Evolutionary conservation across 2,329 filamentous ascomycete species (phyloP).

Genomic region (Epichloe gansuensis): DNA sequence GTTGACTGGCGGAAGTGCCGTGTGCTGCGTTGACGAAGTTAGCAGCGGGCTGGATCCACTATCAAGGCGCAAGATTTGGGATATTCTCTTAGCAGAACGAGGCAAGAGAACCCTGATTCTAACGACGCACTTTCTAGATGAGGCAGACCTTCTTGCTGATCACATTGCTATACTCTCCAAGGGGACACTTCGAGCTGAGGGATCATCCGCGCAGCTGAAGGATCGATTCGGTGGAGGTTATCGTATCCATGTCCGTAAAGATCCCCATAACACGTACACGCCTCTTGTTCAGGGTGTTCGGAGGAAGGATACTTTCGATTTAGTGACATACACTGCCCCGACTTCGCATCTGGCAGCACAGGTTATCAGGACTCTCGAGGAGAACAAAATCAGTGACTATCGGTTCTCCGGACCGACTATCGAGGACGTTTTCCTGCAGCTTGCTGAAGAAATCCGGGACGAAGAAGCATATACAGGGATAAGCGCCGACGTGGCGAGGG

Average conservation of each 20-base stretch:
- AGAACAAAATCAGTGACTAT: slow-evolving; percentile 57
- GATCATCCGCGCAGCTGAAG: slow-evolving; percentile 78
- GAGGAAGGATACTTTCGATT: slow-evolving; percentile 52
- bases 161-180: slow-evolving; percentile 81
- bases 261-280: slow-evolving; percentile 31
- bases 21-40: slow-evolving; percentile 88
- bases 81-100: slow-evolving; percentile 76
- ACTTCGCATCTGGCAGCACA: slow-evolving; percentile 57
- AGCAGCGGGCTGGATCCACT: slow-evolving; percentile 80
- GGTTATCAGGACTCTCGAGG: slow-evolving; percentile 58
- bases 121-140: slow-evolving; percentile 88
- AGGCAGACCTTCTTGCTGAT: slow-evolving; percentile 80
- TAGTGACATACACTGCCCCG: slow-evolving; percentile 58
- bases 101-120: slow-evolving; percentile 71
- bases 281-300: slow-evolving; percentile 41
- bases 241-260: slow-evolving; percentile 59
- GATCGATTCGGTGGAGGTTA: slow-evolving; percentile 73
- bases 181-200: slow-evolving; percentile 67
- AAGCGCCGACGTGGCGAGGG: slow-evolving; percentile 10
- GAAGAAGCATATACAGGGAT: slow-evolving; percentile 26
- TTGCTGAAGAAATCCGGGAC: slow-evolving; percentile 64
- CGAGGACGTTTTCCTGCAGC: slow-evolving; percentile 79
- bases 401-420: slow-evolving; percentile 81
- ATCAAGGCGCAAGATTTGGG: slow-evolving; percentile 82
- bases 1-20: slow-evolving; percentile 76